Conservation (phyloP, 805 yeast genomes). For the Yarrowia hollandica region DNA sequence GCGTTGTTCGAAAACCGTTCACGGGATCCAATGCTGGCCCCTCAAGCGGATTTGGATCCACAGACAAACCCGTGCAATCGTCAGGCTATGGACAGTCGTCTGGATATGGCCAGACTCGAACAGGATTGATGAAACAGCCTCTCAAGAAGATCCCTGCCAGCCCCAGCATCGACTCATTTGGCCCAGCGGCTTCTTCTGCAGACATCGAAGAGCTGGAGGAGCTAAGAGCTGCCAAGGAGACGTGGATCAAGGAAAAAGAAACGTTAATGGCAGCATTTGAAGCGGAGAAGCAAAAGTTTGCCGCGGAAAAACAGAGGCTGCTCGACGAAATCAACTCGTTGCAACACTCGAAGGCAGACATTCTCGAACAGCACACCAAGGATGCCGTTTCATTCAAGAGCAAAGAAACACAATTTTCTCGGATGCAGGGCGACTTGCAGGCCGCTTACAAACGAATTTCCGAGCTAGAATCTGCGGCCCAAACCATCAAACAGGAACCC, state of each 20-base stretch:
- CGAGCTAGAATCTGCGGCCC: constrained; percentile 42
- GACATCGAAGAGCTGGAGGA: constrained; percentile 52
- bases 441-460: constrained; percentile 53
- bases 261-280: constrained; percentile 41
- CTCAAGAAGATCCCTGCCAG: constrained; percentile 30
- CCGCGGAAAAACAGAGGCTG: constrained; percentile 40
- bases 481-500: constrained; percentile 1
- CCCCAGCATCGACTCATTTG: constrained; percentile 9
- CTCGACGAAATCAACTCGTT: constrained; percentile 43
- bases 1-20: not conserved
- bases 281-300: constrained; percentile 39
- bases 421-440: constrained; percentile 64
- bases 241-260: constrained; percentile 43
- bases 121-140: constrained; percentile 24
- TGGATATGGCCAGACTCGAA: constrained; percentile 10
- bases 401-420: constrained; percentile 64
- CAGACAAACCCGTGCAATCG: constrained; percentile 4
- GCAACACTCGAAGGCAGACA: constrained; percentile 40
- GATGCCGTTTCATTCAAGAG: constrained; percentile 57
- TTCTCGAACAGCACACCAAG: constrained; percentile 54
- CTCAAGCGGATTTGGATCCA: constrained; percentile 3
- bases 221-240: constrained; percentile 54
- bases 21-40: not conserved
- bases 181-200: constrained; percentile 29
- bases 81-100: constrained; percentile 23